A percentile compares a stretch with the other conserved stretches of the same genome.
Evolutionary conservation across 176 grass and related monocot species (phyloP).

Genomic region (Phoenix dactylifera): DNA sequence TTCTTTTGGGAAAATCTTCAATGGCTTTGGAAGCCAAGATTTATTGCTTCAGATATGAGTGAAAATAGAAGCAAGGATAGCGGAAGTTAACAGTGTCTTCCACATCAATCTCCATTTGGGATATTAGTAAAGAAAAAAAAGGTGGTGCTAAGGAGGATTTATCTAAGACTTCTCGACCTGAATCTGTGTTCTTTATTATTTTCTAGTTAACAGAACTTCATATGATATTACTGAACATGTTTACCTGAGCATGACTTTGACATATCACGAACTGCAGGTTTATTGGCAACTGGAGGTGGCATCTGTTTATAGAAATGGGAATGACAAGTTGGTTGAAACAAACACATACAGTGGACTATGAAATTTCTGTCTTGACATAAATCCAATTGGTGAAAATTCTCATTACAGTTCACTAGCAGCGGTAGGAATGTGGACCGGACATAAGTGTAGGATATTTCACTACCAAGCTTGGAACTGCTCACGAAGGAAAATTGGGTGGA

Average conservation of each 20-base stretch:
- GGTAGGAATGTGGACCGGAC: constrained; percentile 98
- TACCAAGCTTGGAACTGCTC: constrained; percentile 69
- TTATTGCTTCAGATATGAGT: no score
- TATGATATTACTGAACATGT: background rate
- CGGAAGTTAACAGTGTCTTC: no score
- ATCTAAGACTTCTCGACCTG: no score
- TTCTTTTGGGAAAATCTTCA: no score
- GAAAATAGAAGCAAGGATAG: no score
- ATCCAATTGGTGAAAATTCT: constrained; percentile 54
- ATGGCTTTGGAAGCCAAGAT: no score
- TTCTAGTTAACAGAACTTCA: no score
- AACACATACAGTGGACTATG: constrained; percentile 86
- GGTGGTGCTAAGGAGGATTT: no score
- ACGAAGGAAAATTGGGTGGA: constrained; percentile 87
- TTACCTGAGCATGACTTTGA: no score
- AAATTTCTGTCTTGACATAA: constrained; percentile 94
- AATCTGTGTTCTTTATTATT: no score
- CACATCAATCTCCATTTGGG: no score
- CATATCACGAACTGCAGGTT: constrained; percentile 36
- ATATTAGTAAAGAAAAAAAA: no score
- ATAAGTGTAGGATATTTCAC: constrained; percentile 98
- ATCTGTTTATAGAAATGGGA: constrained; percentile 93
- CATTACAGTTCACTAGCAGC: constrained; percentile 74
- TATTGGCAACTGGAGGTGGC: constrained; percentile 83
- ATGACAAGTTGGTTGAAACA: constrained; percentile 69